These are phyloP conservation scores for Naganishia friedmannii DNA, from an alignment of 768 basidiomycete genomes.

Conservation along the genomic window DNA sequence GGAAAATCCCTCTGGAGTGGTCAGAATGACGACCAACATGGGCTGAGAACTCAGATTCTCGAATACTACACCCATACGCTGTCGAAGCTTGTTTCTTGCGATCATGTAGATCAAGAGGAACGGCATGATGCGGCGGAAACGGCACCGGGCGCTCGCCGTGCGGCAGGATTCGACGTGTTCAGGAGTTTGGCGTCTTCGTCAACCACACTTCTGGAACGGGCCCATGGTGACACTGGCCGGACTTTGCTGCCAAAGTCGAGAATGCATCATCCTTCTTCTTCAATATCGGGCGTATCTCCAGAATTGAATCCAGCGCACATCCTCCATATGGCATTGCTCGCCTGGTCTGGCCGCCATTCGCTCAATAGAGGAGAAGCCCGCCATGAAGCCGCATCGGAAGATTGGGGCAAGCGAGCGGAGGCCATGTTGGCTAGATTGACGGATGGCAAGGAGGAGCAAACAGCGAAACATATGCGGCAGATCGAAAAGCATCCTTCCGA, in stretches of 20 bases:
- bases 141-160: background rate
- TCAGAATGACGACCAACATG: constrained; percentile 18
- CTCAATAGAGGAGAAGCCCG: constrained; percentile 35
- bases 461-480: background rate
- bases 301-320: constrained; percentile 30
- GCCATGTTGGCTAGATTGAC: constrained; percentile 26
- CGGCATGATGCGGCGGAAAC: constrained; percentile 22
- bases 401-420: constrained; percentile 32
- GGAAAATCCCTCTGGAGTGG: constrained; percentile 17
- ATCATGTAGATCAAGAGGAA: constrained; percentile 5
- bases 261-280: background rate
- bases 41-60: constrained; percentile 29
- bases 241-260: background rate
- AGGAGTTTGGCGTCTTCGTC: constrained; percentile 30
- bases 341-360: constrained; percentile 38
- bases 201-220: background rate
- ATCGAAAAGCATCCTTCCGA: background rate
- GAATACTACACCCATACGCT: constrained; percentile 38
- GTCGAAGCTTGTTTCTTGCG: constrained; percentile 37
- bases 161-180: constrained; percentile 35
- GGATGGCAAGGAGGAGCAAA: background rate
- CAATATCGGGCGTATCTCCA: constrained; percentile 8
- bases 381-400: constrained; percentile 38
- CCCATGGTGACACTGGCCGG: background rate
- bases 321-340: constrained; percentile 38